A percentile compares a stretch with the other conserved stretches of the same genome.
Conservation (phyloP, 2,329 filamentous ascomycete genomes). For the Cyphellophora europaea region DNA sequence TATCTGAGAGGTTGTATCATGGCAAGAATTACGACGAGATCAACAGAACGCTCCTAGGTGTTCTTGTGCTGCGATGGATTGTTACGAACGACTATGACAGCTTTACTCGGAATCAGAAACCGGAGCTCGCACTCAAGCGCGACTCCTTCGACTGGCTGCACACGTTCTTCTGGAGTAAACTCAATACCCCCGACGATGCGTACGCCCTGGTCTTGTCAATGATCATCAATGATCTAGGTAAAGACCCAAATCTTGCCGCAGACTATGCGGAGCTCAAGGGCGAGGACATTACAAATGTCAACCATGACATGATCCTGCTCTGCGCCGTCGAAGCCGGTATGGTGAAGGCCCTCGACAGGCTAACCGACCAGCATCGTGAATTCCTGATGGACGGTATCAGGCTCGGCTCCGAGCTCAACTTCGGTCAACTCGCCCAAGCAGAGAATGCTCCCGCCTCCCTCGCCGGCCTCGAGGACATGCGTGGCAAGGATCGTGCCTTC, state of each 20-base stretch:
- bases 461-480: slow-evolving; percentile 18
- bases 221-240: slow-evolving; percentile 29
- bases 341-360: slow-evolving; percentile 19
- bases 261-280: slow-evolving; percentile 9
- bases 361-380: slow-evolving; percentile 12
- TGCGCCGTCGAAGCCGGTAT: slow-evolving; percentile 20
- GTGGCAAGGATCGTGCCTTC: slow-evolving; percentile 21
- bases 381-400: slow-evolving; percentile 24
- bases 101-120: slow-evolving; percentile 22
- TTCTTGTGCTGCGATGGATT: slow-evolving; percentile 29
- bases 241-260: slow-evolving; percentile 23
- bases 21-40: slow-evolving; percentile 25
- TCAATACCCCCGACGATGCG: slow-evolving; percentile 16
- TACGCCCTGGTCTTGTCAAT: slow-evolving; percentile 25
- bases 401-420: slow-evolving; percentile 27
- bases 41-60: slow-evolving; percentile 29
- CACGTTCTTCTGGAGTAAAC: slow-evolving; percentile 11
- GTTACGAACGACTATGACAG: slow-evolving; percentile 23
- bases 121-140: slow-evolving; percentile 15
- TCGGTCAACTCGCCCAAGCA: slow-evolving; percentile 29
- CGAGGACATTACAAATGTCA: slow-evolving; percentile 10
- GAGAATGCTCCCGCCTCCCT: slow-evolving; percentile 26
- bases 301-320: slow-evolving; percentile 26
- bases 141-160: slow-evolving; percentile 22
- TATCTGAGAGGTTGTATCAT: slow-evolving; percentile 22